A percentile compares a stretch with the other conserved stretches of the same genome.
These are phyloP conservation scores for Camelina laxa DNA, from an alignment of 345 rosid species.

Conservation along the genomic window DNA sequence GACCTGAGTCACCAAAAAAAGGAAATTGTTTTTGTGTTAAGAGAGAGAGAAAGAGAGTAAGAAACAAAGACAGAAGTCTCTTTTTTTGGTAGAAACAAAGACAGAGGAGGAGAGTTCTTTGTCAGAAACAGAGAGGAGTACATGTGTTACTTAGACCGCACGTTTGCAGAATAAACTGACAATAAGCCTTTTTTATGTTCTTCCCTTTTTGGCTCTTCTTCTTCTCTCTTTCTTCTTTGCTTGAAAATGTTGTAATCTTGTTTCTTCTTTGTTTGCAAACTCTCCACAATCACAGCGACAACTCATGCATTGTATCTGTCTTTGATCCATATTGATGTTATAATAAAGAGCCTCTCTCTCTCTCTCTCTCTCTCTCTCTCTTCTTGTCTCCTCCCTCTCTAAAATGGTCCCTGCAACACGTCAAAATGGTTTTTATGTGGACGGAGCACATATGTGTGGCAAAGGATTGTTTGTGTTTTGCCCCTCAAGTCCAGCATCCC, in stretches of 20 bases:
- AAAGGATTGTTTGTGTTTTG: slow-evolving; percentile 38
- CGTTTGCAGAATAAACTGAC: slow-evolving; percentile 44
- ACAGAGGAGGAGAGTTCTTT: slow-evolving; percentile 35
- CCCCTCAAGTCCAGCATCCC: slow-evolving; percentile 15
- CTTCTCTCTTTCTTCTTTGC: slow-evolving; percentile 18
- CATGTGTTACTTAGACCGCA: slow-evolving; percentile 46
- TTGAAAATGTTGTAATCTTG: background rate
- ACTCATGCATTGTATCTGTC: slow-evolving; percentile 33
- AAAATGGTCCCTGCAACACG: slow-evolving; percentile 44
- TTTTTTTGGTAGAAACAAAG: slow-evolving; percentile 33
- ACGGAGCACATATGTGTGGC: slow-evolving; percentile 47
- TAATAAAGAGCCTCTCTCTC: slow-evolving; percentile 38
- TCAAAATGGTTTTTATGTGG: slow-evolving; percentile 46
- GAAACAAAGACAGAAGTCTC: slow-evolving; percentile 15
- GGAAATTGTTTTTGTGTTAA: background rate
- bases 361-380: slow-evolving; percentile 30
- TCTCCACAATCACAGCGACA: slow-evolving; percentile 40
- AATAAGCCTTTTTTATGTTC: slow-evolving; percentile 11
- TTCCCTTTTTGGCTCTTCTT: background rate
- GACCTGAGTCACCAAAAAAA: slow-evolving; percentile 45
- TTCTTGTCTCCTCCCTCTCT: background rate
- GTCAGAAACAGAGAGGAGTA: slow-evolving; percentile 36
- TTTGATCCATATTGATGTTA: slow-evolving; percentile 40
- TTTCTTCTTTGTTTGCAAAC: slow-evolving; percentile 25
- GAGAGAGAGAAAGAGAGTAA: background rate